phyloP scores from a whole-genome alignment of 1,284 basidiomycete species.

The Cryptococcus deneoformans region DNA sequence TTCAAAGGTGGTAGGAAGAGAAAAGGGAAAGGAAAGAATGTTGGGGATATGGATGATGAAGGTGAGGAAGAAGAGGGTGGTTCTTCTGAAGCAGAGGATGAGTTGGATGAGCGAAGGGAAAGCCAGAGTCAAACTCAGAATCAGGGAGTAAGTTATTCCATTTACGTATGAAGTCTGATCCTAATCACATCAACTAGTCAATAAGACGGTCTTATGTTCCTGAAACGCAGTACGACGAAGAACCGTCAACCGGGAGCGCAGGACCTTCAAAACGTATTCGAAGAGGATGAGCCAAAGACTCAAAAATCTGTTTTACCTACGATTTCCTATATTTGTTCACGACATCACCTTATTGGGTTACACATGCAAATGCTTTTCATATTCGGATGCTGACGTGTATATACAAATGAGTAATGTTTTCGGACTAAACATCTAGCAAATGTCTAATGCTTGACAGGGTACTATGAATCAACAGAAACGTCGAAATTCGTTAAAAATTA shows the following conservation, averaged over 20 bases:
- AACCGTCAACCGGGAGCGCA: not conserved
- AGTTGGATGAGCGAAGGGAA: conserved; percentile 14
- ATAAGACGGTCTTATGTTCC: conserved; percentile 7
- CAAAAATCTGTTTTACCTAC: too few species aligned
- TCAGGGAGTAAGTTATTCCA: not conserved
- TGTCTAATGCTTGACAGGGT: too few species aligned
- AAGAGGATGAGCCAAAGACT: too few species aligned
- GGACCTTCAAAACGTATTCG: too few species aligned
- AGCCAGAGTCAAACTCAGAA: not conserved
- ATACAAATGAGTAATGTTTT: too few species aligned
- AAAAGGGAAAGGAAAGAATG: conserved; percentile 13
- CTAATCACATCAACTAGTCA: not conserved
- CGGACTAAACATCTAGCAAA: too few species aligned
- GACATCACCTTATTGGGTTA: too few species aligned
- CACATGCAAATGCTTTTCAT: too few species aligned
- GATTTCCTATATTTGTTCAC: too few species aligned
- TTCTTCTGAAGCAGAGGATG: conserved; percentile 14
- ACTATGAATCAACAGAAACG: too few species aligned
- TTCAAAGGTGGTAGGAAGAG: conserved; percentile 10
- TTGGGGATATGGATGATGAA: conserved; percentile 11
- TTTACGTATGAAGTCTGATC: not conserved
- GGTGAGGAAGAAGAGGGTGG: conserved; percentile 19
- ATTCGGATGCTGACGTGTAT: too few species aligned
- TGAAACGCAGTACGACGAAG: conserved; percentile 18
- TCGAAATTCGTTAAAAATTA: too few species aligned